These are phyloP conservation scores for Ustilago crameri DNA, from an alignment of 1,284 basidiomycete genomes.

Conservation along the genomic window DNA sequence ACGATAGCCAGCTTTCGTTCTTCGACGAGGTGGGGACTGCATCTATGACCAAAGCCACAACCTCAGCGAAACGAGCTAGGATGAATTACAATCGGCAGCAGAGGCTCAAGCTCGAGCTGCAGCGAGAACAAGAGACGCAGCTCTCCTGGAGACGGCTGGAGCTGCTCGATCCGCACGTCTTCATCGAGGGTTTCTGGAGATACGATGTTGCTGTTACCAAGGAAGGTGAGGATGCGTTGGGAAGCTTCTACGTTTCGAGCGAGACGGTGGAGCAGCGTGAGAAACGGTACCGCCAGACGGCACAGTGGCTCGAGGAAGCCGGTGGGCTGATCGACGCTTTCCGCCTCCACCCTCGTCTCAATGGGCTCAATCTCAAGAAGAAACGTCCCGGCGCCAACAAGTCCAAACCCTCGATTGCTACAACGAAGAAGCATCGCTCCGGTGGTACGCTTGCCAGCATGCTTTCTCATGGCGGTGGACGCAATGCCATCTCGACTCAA, in stretches of 20 bases:
- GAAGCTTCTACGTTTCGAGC: conserved; percentile 12
- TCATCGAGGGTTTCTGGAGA: conserved; percentile 59
- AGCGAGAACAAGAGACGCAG: conserved; percentile 63
- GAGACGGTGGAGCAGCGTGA: conserved; percentile 25
- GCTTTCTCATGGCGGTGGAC: conserved; percentile 29
- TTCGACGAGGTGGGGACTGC: conserved; percentile 53
- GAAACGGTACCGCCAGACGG: conserved; percentile 65
- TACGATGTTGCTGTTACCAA: conserved; percentile 53
- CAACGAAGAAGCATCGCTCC: conserved; percentile 5
- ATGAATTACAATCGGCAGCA: conserved; percentile 44
- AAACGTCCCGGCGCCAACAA: conserved; percentile 14
- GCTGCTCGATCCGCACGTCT: conserved; percentile 54
- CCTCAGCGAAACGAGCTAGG: conserved; percentile 25
- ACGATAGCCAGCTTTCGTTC: conserved; percentile 44
- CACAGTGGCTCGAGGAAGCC: conserved; percentile 82
- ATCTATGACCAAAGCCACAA: conserved; percentile 6
- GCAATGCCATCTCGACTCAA: conserved; percentile 72
- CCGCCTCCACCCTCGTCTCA: conserved; percentile 75
- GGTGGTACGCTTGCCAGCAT: conserved; percentile 18
- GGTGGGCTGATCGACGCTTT: conserved; percentile 88
- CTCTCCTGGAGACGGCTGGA: conserved; percentile 54
- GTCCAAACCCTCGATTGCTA: conserved; percentile 5
- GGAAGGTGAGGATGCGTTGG: conserved; percentile 24
- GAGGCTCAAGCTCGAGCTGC: conserved; percentile 50
- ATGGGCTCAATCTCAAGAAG: conserved; percentile 23